Evolutionary conservation across 805 yeast species (phyloP).

Genomic region (Wickerhamiella kurtzmanii): DNA sequence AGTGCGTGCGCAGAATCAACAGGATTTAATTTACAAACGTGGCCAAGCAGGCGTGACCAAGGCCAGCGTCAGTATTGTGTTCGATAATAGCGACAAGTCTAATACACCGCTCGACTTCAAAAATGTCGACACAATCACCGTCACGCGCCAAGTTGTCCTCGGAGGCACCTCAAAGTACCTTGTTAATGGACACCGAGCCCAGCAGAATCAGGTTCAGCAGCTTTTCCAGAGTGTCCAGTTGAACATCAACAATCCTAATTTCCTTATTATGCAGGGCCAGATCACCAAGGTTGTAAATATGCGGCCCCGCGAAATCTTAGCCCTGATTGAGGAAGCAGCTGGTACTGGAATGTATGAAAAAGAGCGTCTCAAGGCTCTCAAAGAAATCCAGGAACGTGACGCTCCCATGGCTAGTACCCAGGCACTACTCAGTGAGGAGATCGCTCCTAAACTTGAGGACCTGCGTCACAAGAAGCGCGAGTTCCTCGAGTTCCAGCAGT

Average conservation of each 20-base stretch:
- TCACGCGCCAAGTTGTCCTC: conserved; percentile 77
- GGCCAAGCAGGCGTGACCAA: conserved; percentile 98
- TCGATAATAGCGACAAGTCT: conserved; percentile 65
- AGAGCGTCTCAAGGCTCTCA: conserved; percentile 78
- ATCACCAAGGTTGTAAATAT: conserved; percentile 93
- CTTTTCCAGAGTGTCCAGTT: conserved; percentile 89
- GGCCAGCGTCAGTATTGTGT: conserved; percentile 92
- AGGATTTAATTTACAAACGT: conserved; percentile 87
- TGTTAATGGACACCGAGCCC: conserved; percentile 92
- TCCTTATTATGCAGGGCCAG: conserved; percentile 96
- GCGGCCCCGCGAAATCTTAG: conserved; percentile 82
- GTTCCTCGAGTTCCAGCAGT: conserved; percentile 74
- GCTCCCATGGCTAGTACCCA: conserved; percentile 68
- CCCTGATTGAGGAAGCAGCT: conserved; percentile 94
- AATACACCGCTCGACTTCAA: conserved; percentile 84
- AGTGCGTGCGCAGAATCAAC: conserved; percentile 83
- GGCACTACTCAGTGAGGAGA: conserved; percentile 64
- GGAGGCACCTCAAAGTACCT: conserved; percentile 89
- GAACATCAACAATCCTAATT: conserved; percentile 93
- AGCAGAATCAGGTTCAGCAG: conserved; percentile 80
- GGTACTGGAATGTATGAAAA: conserved; percentile 95
- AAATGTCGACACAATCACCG: conserved; percentile 52
- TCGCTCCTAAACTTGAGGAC: conserved; percentile 79
- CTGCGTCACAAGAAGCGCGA: conserved; percentile 68
- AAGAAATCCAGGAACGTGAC: conserved; percentile 85